These are phyloP conservation scores for Volvox reticuliferus DNA, from an alignment of 139 green algal species.

Conservation along the genomic window DNA sequence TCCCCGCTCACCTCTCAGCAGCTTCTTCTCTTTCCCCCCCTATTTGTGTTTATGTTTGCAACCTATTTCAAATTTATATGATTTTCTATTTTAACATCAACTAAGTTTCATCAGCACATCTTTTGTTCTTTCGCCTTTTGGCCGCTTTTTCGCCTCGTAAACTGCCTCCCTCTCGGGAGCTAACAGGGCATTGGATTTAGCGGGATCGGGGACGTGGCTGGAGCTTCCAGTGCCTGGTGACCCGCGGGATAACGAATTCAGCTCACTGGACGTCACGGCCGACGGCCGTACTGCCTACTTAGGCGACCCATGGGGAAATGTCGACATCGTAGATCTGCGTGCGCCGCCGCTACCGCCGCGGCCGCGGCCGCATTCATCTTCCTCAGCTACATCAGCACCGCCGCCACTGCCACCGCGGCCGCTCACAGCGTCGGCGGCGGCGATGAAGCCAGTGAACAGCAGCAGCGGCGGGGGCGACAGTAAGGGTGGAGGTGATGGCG, in stretches of 20 bases:
- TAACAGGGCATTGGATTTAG: constrained; percentile 22
- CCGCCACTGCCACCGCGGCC: not conserved
- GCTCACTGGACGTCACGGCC: constrained; percentile 60
- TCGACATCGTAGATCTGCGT: constrained; percentile 49
- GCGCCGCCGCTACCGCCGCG: not conserved
- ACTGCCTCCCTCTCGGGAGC: no score
- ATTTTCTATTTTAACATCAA: no score
- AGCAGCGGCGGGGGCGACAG: not conserved
- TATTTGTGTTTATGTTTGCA: no score
- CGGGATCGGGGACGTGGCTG: constrained; percentile 22
- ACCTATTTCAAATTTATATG: no score
- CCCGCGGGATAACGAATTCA: constrained; percentile 65
- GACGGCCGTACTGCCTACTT: constrained; percentile 55
- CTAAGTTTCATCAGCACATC: no score
- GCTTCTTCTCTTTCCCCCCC: no score
- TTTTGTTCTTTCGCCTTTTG: no score
- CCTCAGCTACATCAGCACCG: not conserved
- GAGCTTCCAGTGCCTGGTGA: constrained; percentile 26
- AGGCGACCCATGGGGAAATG: constrained; percentile 54
- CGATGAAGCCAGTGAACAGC: not conserved
- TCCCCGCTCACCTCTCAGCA: no score
- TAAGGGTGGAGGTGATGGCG: not conserved
- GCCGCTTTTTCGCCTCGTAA: no score
- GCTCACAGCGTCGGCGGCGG: not conserved
- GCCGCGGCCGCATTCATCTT: not conserved